Evolutionary conservation across 305 asterid genomes (phyloP), one percentile per base, ranked within the genome.

Genomic region (Fraxinus angustifolia): DNA sequence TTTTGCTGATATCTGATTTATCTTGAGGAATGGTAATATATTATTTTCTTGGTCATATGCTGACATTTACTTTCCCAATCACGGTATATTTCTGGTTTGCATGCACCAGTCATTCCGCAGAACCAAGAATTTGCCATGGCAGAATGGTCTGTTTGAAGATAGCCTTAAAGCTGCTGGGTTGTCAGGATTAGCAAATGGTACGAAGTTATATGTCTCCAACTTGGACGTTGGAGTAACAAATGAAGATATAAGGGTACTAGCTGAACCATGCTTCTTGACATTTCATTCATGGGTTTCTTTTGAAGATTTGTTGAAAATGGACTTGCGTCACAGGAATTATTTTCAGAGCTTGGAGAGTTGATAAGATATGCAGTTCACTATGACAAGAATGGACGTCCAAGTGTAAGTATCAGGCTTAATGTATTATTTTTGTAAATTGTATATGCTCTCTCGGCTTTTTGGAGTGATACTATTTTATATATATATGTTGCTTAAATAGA

Each of bases 211-310:
- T 84, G 89, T 96, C 75, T 92, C 97, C 76, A 96, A 96, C 88
- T 89, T 96, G 95, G 97, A 90, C 8, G 58, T 40, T 81, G 95
- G 99, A 82, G 99, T 96, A 79, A 86, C 98, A 76, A 94, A 87
- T 79, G 97, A 94, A 82, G 99, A 96, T 83, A 96, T 96, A 88
- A 93, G 98, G 99, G 99, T 96, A 96, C 88, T 65, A 60, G 50
- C 80, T 81, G 83, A 80, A 86, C 85, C 11, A 78, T 81, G 80
- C 75, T 42, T 73, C 81, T 85, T 71, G 76, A 71, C 48, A 71
- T 71, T 71, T 71, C 28, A 71, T 71, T 78, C 89, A 77, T 72
- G 83, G 82, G 78, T 85, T 82, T 85, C 80, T 85, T 78, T 76
- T 87, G 90, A 86, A 82, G 85, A 82, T 82, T 81, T 81, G 73